These are phyloP conservation scores for Heliamphora pulchella DNA, from an alignment of 179 eudicot species.

Conservation along the genomic window DNA sequence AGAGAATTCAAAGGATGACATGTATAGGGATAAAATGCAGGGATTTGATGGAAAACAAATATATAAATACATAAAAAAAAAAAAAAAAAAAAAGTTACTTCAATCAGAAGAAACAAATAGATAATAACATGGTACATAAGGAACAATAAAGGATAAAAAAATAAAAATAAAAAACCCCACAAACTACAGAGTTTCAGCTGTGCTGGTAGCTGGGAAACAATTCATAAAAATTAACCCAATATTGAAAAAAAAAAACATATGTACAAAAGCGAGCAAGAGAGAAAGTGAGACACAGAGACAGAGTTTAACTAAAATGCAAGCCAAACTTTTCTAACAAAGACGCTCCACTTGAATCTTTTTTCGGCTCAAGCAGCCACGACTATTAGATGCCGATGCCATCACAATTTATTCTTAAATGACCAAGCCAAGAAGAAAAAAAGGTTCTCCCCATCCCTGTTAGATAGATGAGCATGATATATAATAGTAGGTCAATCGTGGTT, in stretches of 20 bases:
- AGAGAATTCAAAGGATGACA: slow-evolving; percentile 11
- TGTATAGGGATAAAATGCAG: background rate
- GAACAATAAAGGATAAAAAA: background rate
- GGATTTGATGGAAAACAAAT: background rate
- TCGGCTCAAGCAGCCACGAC: background rate
- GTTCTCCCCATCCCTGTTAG: background rate
- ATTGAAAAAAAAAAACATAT: background rate
- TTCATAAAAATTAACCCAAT: background rate
- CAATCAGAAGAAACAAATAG: slow-evolving; percentile 4
- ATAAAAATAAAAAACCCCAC: background rate
- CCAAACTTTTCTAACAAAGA: background rate
- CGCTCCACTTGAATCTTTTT: background rate
- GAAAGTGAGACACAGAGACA: background rate
- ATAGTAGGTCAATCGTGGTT: background rate
- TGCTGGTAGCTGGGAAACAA: background rate
- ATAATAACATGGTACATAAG: background rate
- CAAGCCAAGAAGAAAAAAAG: slow-evolving; percentile 4
- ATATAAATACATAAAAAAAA: background rate
- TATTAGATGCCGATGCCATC: background rate
- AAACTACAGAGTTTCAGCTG: background rate
- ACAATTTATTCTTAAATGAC: slow-evolving; percentile 2
- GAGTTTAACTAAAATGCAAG: background rate
- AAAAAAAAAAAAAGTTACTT: background rate
- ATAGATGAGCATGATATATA: background rate
- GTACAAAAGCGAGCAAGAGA: too few relatives aligned